phyloP scores from a whole-genome alignment of 140 eudicot species.

The Stevia rebaudiana region DNA sequence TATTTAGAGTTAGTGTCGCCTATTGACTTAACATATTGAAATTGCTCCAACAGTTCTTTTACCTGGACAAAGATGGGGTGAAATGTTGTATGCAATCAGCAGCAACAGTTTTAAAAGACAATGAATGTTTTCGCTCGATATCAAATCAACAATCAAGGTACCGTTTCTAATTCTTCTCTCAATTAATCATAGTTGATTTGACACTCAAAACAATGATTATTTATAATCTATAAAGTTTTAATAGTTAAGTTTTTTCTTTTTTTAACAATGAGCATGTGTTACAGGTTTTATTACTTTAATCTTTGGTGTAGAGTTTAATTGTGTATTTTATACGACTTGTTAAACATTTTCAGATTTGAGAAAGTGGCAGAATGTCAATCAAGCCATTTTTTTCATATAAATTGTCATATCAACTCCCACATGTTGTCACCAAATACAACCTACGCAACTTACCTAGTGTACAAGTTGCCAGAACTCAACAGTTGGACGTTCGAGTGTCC shows the following conservation, averaged over 20 bases:
- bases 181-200: no score
- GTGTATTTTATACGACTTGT: background rate
- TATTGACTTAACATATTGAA: background rate
- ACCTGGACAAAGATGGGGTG: constrained; percentile 17
- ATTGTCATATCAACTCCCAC: constrained; percentile 11
- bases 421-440: constrained; percentile 21
- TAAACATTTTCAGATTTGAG: constrained; percentile 13
- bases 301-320: no score
- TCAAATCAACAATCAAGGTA: constrained; percentile 11
- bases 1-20: background rate
- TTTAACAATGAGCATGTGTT: no score
- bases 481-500: constrained; percentile 7
- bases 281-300: no score
- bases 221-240: background rate
- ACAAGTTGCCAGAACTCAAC: constrained; percentile 3
- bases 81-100: constrained; percentile 21
- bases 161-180: background rate
- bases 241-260: no score
- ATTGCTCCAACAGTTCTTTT: constrained; percentile 6
- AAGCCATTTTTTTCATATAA: constrained; percentile 2
- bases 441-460: constrained; percentile 15
- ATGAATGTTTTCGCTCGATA: constrained; percentile 8
- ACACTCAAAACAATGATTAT: background rate
- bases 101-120: background rate
- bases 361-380: constrained; percentile 15